Percentiles rank a stretch among this genome's conserved stretches.
Conservation (phyloP, 2,329 filamentous ascomycete genomes). For the Botrytis hyacinthi region DNA sequence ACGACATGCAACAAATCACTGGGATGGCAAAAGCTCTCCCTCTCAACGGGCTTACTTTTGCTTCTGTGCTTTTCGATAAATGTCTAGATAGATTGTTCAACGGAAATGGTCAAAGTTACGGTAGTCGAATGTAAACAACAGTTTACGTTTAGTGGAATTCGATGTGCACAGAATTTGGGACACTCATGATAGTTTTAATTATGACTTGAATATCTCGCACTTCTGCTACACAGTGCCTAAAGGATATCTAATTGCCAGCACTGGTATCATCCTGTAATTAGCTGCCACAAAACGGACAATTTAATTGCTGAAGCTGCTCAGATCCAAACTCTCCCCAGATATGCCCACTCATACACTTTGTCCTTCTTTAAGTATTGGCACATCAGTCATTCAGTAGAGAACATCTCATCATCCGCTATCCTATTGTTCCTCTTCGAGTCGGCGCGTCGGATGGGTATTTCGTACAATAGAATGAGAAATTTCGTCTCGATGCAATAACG, state of each 20-base stretch:
- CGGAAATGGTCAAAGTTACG: neutral
- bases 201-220: neutral
- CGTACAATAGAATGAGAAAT: too few relatives aligned
- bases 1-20: neutral
- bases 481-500: too few relatives aligned
- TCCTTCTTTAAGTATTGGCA: too few relatives aligned
- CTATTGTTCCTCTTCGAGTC: fast-evolving
- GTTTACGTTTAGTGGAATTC: fast-evolving
- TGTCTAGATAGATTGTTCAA: neutral
- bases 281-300: too few relatives aligned
- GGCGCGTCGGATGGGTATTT: fast-evolving
- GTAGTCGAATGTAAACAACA: fast-evolving
- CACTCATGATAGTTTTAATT: neutral
- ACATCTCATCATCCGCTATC: neutral
- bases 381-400: neutral
- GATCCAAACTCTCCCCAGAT: too few relatives aligned
- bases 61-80: neutral
- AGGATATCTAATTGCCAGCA: neutral
- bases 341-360: neutral
- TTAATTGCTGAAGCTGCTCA: neutral
- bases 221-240: neutral
- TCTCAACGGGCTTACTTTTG: neutral
- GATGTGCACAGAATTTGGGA: neutral
- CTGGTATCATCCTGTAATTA: neutral
- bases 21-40: neutral